Evolutionary conservation across 306 rosid genomes (phyloP).

Genomic region (Rosa chinensis): DNA sequence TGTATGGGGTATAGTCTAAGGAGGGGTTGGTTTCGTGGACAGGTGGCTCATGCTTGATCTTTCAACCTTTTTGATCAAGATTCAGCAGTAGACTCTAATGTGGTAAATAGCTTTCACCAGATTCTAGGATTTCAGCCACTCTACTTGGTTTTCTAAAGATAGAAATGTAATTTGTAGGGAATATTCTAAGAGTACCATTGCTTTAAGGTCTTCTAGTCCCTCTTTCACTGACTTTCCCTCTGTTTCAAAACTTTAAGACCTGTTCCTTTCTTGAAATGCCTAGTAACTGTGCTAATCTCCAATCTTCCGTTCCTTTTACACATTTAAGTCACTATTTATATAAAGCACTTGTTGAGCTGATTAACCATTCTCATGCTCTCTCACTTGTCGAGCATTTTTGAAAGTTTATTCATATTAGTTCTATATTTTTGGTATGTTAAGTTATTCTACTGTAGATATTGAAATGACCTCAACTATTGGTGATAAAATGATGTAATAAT

Average conservation of each 20-base stretch:
- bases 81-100: neutral
- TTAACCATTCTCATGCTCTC: neutral
- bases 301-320: neutral
- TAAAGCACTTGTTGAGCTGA: neutral
- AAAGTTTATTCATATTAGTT: neutral
- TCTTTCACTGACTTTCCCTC: neutral
- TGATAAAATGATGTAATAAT: neutral
- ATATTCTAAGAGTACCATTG: neutral
- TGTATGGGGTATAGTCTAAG: neutral
- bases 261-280: neutral
- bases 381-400: neutral
- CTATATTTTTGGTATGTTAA: neutral
- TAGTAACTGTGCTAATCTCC: neutral
- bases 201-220: neutral
- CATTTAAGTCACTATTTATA: neutral
- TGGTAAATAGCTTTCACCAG: neutral
- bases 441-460: neutral
- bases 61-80: neutral
- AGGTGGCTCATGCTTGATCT: neutral
- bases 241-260: neutral
- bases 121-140: neutral
- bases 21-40: neutral
- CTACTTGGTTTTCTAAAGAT: neutral
- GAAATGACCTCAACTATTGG: neutral
- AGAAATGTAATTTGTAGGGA: neutral